Evolutionary conservation across 805 yeast genomes (phyloP).

Genomic region (Tetrapisispora arboricola): DNA sequence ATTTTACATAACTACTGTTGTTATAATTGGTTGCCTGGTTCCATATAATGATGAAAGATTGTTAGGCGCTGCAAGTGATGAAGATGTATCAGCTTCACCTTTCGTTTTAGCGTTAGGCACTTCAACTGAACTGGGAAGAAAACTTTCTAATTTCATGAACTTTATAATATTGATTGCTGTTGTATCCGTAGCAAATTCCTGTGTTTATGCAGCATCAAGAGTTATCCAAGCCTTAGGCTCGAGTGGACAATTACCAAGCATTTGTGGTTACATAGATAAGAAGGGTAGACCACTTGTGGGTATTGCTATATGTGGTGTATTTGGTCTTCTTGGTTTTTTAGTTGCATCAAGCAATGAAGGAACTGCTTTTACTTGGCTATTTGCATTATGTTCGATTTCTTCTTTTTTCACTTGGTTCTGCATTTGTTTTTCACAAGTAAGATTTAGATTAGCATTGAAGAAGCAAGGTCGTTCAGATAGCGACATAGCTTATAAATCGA

Average conservation of each 20-base stretch:
- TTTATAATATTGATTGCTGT: conserved; percentile 50
- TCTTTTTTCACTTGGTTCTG: conserved; percentile 77
- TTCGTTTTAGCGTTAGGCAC: conserved; percentile 36
- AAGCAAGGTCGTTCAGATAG: conserved; percentile 38
- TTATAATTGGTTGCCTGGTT: conserved; percentile 57
- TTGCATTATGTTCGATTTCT: conserved; percentile 68
- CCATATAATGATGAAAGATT: conserved; percentile 45
- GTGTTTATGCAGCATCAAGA: conserved; percentile 51
- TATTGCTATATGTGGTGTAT: conserved; percentile 30
- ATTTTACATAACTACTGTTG: conserved; percentile 46
- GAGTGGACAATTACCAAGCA: conserved; percentile 42
- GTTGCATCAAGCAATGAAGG: conserved; percentile 51
- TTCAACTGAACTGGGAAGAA: conserved; percentile 33
- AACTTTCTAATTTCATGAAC: conserved; percentile 43
- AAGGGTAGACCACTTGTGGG: conserved; percentile 49
- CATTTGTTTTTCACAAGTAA: conserved; percentile 54
- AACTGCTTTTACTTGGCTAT: conserved; percentile 61
- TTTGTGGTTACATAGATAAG: conserved; percentile 38
- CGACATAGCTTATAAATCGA: conserved; percentile 43
- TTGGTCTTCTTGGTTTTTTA: conserved; percentile 47
- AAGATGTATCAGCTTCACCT: conserved; percentile 37
- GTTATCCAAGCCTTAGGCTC: conserved; percentile 42
- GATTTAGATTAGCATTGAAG: conserved; percentile 51
- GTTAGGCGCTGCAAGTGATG: conserved; percentile 39
- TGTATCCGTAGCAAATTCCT: conserved; percentile 51